Conservation (phyloP, 148 eudicot species). For the Beta vulgaris region DNA sequence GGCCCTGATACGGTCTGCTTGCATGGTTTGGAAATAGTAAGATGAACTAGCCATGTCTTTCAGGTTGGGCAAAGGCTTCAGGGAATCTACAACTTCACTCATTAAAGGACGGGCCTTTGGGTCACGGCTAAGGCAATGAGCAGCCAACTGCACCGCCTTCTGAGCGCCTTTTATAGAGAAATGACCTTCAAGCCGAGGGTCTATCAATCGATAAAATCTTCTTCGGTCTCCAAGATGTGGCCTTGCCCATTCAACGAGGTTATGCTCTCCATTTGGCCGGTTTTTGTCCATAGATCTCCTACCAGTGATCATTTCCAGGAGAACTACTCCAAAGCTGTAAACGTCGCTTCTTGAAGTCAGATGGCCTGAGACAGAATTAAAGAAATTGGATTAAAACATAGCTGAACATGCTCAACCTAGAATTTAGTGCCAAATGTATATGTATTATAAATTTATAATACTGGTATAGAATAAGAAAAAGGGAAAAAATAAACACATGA, state of each 20-base stretch:
- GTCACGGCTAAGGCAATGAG: conserved; percentile 74
- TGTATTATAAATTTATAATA: no score
- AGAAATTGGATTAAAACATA: conserved; percentile 11
- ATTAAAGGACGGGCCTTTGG: conserved; percentile 67
- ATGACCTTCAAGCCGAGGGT: conserved; percentile 75
- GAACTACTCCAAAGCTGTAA: conserved; percentile 75
- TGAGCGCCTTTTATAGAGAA: conserved; percentile 77
- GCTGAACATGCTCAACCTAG: not conserved
- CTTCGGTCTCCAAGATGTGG: conserved; percentile 66
- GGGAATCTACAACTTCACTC: conserved; percentile 64
- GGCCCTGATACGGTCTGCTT: conserved; percentile 49
- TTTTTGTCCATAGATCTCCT: conserved; percentile 83
- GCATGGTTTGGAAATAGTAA: conserved; percentile 61
- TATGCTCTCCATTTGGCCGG: conserved; percentile 76
- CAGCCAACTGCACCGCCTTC: conserved; percentile 68
- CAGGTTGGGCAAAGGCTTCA: conserved; percentile 62
- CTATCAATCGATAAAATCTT: conserved; percentile 62
- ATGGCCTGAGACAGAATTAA: conserved; percentile 44
- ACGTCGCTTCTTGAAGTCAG: conserved; percentile 77
- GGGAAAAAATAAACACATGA: no score
- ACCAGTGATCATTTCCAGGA: conserved; percentile 71
- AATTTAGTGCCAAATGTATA: not conserved
- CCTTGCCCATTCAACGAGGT: conserved; percentile 77
- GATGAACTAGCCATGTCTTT: conserved; percentile 83
- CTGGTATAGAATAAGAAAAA: no score